A percentile compares a stretch with the other conserved stretches of the same genome.
Evolutionary conservation across 2,329 filamentous ascomycete genomes (phyloP).

Genomic region (Grosmannia penicillata): DNA sequence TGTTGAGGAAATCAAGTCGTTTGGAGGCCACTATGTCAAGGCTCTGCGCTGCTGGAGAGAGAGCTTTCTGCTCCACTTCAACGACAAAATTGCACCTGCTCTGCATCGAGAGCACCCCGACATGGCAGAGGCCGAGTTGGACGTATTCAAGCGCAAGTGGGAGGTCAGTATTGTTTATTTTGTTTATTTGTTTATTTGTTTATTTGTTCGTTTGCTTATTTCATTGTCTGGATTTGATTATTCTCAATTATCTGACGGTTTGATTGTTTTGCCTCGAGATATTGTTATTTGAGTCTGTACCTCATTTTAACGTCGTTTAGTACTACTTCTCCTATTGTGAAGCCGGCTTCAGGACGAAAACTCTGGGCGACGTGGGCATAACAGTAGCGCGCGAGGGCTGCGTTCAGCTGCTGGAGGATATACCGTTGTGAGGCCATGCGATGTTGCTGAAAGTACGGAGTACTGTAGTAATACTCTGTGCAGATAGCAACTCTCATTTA

Average conservation of each 20-base stretch:
- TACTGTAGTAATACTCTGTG: no score
- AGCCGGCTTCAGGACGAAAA: conserved; percentile 58
- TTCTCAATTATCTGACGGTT: conserved; percentile 4
- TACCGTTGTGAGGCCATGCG: no score
- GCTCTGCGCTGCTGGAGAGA: conserved; percentile 55
- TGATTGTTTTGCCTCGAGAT: no score
- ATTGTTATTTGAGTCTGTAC: no score
- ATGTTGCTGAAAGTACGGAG: no score
- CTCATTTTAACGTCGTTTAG: no score
- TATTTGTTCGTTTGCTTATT: no score
- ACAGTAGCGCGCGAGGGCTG: conserved; percentile 52
- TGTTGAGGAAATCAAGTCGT: conserved; percentile 54
- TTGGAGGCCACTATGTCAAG: conserved; percentile 59
- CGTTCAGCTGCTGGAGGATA: conserved; percentile 49
- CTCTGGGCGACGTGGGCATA: conserved; percentile 57
- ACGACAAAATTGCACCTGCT: conserved; percentile 42
- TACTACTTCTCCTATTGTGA: conserved; percentile 69
- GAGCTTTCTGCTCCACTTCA: conserved; percentile 48
- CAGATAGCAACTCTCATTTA: no score
- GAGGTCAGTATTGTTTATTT: conserved; percentile 31
- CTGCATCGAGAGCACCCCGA: conserved; percentile 40
- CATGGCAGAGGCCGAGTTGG: conserved; percentile 46
- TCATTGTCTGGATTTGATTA: not conserved
- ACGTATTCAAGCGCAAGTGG: conserved; percentile 59
- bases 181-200: no score